Base-by-base conservation (phyloP, 257 asterid genomes). In the Oldenlandia corymbosa region DNA sequence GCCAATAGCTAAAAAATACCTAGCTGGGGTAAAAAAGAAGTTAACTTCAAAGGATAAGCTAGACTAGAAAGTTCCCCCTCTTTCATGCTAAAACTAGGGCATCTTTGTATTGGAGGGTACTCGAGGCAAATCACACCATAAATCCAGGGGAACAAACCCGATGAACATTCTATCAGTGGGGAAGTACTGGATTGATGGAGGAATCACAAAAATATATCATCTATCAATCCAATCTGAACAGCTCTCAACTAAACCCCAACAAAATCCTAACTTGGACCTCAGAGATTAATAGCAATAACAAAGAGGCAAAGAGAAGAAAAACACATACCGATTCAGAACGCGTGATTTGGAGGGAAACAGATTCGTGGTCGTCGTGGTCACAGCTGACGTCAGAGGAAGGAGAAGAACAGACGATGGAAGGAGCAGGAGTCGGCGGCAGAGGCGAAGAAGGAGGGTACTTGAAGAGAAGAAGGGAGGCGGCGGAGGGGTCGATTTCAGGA, bases 271-370 rank as follows among this genome's bases (percentile, higher is more conserved):
- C 31, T 48, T 4, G 47, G 14, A 42, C 2, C 47, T 5, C 47
- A 2, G 14, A 42, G 14, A 11, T 42, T 42, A 42, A 42, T 6
- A 4, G 2, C 23, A 5, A 21, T 20, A 20, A n/a, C 28, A 49
- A 49, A 5, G 13, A 49, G 27, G 39, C 6, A 34, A 3, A 34
- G 9, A 34, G 39, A 9, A 34, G 9, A 3, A 34, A 34, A 34
- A 34, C 39, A 72, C 71, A 16, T 68, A 79, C 84, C 69, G 75
- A 76, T 24, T 79, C 77, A 43, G 84, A 72, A 31, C 76, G 74
- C 30, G 76, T 65, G 61, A 75, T 66, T 48, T 76, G 71, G 5
- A 62, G 30, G 18, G 79, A 37, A 16, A 70, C 58, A 9, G 66
- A 52, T n/a, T 65, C 49, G 6, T 64, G 65, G 53, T 17, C 28